phyloP scores from a whole-genome alignment of 805 yeast species.

The Metschnikowia sp. region DNA sequence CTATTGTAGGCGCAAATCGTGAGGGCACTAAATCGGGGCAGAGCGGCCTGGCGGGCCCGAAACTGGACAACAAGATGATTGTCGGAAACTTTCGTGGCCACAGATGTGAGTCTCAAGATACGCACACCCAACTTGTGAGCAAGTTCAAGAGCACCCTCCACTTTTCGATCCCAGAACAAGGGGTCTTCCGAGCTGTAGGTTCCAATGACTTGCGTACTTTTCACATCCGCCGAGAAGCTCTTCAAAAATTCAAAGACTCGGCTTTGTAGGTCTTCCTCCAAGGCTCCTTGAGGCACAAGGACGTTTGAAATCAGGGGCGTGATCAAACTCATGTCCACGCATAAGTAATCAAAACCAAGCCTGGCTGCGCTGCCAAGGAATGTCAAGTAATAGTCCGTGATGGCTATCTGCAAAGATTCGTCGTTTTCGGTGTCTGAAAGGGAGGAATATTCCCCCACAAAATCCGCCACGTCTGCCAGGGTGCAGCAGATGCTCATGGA shows the following conservation, averaged over 20 bases:
- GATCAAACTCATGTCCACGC: background rate
- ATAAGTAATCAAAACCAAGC: background rate
- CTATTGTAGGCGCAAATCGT: constrained; percentile 11
- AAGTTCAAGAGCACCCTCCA: background rate
- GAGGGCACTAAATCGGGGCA: background rate
- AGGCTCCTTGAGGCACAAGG: background rate
- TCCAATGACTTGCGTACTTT: constrained; percentile 12
- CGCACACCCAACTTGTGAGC: background rate
- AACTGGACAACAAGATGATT: background rate
- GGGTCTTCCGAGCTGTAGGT: background rate
- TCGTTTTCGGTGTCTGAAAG: background rate
- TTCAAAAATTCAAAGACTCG: background rate
- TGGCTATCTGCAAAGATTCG: background rate
- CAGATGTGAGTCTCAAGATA: background rate
- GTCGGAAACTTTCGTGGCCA: background rate
- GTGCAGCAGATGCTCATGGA: constrained; percentile 7
- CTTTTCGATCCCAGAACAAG: background rate
- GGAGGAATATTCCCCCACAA: background rate
- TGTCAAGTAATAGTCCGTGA: background rate
- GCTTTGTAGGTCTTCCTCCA: background rate
- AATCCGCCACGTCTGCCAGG: constrained; percentile 1
- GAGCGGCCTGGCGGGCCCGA: background rate
- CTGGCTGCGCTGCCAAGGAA: background rate
- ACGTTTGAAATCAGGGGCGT: background rate
- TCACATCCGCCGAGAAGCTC: background rate